Base-by-base conservation (phyloP, 495 filamentous ascomycete genomes). In the Neurospora sp. region DNA sequence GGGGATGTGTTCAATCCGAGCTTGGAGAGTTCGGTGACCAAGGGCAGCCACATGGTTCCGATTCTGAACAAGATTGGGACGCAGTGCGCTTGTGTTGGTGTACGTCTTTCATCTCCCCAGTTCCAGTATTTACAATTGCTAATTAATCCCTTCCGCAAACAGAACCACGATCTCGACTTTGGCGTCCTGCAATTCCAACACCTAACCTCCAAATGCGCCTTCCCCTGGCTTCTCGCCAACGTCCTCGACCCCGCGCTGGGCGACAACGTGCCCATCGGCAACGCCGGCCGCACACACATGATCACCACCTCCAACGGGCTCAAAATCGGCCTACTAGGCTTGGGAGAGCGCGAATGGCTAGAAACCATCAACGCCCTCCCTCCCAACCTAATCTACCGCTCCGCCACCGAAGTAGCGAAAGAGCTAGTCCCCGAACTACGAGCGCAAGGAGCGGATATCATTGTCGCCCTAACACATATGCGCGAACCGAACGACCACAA, bases 91-190 rank as follows among this genome's bases (percentile, higher is more conserved):
- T 91, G 92, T 82, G 86, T 94, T 71, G 94, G 94, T 70, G 91
- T 93, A 84, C 76, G 90, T 86, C 74, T 3, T 45, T 27, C 40
- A 8, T 9, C 10, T 22, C 41, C 40, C 39, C 22, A 27, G n/a
- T n/a, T n/a, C n/a, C n/a, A n/a, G n/a, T n/a, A n/a, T n/a, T n/a
- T n/a, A n/a, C n/a, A n/a, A n/a, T n/a, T n/a, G 27, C 68, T 77
- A 35, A 78, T 53, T 31, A 31, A 31, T 3, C 27, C 27, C 27
- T 31, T 31, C 35, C 27, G 1, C 2, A 27, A 8, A 16, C 70
- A 85, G 87, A 97, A 97, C 78, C 94, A 97, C 80, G 94, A 97
- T 78, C 89, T 97, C 44, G 94, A 97, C 80, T 97, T 97, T 77
- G 94, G 94, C n/a, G 91, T 95, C 22, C 80, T 83, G 10, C 93